These are phyloP conservation scores for Sicyos edulis DNA, from an alignment of 306 rosid genomes.

Conservation along the genomic window DNA sequence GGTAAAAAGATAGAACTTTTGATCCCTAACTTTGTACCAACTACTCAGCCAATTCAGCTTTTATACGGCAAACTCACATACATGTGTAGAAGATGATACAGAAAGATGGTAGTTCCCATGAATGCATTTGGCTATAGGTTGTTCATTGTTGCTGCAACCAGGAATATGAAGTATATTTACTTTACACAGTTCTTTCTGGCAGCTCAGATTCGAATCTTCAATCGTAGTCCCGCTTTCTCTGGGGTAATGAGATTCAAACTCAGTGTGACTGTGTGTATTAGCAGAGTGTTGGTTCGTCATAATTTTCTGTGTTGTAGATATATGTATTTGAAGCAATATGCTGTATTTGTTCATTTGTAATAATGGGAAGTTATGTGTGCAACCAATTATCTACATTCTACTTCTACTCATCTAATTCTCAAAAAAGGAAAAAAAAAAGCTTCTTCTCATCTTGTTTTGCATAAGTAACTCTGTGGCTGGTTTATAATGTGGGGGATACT, in stretches of 20 bases:
- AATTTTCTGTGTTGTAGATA: not conserved
- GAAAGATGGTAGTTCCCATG: not conserved
- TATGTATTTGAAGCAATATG: not conserved
- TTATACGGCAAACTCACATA: not conserved
- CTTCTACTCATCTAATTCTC: not conserved
- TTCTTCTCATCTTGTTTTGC: not conserved
- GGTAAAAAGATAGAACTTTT: not conserved
- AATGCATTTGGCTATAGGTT: no score
- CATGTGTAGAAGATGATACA: not conserved
- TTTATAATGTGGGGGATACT: not conserved
- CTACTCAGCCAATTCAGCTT: slow-evolving; percentile 1
- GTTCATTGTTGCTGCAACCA: not conserved
- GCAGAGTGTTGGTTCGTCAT: slow-evolving; percentile 5
- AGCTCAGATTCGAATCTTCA: not conserved
- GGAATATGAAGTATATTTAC: not conserved
- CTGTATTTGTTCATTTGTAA: not conserved
- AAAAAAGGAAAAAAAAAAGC: no score
- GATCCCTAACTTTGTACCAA: not conserved
- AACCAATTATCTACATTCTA: not conserved
- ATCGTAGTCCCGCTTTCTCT: not conserved
- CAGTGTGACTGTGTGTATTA: not conserved
- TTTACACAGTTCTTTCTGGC: not conserved
- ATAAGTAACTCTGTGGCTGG: not conserved
- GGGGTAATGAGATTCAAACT: not conserved
- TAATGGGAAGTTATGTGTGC: not conserved